These are phyloP conservation scores for Ganoderma lingzhi DNA, from an alignment of 1,284 basidiomycete species.

Conservation along the genomic window DNA sequence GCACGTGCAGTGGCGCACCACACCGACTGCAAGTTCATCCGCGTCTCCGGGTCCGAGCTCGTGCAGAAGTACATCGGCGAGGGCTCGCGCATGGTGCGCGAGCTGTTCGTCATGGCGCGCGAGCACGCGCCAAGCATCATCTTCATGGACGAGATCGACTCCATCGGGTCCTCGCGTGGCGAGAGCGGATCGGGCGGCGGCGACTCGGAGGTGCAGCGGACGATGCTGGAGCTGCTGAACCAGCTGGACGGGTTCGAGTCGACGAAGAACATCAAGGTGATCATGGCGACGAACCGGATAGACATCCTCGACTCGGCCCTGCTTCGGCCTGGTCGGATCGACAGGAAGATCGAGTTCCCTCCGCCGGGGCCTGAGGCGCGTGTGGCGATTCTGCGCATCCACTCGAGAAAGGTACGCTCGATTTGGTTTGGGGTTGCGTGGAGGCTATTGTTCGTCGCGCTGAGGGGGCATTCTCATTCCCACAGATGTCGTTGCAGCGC, in stretches of 20 bases:
- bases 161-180: slow-evolving; percentile 93
- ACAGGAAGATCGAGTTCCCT: slow-evolving; percentile 99
- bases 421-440: not conserved
- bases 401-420: slow-evolving; percentile 86
- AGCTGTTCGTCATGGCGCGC: slow-evolving; percentile 98
- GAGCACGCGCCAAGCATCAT: slow-evolving; percentile 99
- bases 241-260: slow-evolving; percentile 98
- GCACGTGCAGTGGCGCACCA: slow-evolving; percentile 97
- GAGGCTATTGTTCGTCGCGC: not conserved
- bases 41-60: slow-evolving; percentile 94
- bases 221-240: slow-evolving; percentile 97
- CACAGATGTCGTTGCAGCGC: slow-evolving; percentile 95
- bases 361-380: slow-evolving; percentile 98
- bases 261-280: slow-evolving; percentile 99
- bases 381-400: slow-evolving; percentile 95
- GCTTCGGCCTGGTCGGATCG: slow-evolving; percentile 95
- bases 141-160: slow-evolving; percentile 99
- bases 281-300: slow-evolving; percentile 99
- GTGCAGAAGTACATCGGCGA: slow-evolving; percentile 99
- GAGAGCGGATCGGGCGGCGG: slow-evolving; percentile 90
- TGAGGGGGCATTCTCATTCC: slow-evolving; percentile 5
- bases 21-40: slow-evolving; percentile 98
- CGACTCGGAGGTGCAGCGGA: slow-evolving; percentile 97
- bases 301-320: slow-evolving; percentile 97
- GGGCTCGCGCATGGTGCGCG: slow-evolving; percentile 95